Evolutionary conservation across 2,329 filamentous ascomycete genomes (phyloP), one percentile per base, ranked within the genome.

Genomic region (Diaporthe helianthi): DNA sequence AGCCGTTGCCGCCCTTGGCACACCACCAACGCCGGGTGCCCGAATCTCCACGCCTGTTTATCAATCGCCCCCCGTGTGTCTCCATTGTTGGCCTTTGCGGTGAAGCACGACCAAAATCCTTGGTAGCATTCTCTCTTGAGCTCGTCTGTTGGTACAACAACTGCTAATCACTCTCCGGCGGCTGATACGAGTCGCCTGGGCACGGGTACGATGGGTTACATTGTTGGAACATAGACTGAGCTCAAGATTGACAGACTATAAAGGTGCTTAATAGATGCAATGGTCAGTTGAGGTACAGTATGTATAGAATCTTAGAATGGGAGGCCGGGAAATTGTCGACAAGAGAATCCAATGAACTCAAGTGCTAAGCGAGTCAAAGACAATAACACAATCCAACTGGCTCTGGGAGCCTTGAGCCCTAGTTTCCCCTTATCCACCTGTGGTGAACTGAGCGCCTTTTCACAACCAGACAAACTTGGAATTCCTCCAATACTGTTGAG

Each of bases 131-230:
- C 19, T 22, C 1, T 1, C 19, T 22, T 5, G 26, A n/a, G 3
- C 41, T 61, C 19, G 33, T 46, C 12, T 15, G 3, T 24, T 53
- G 17, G 29, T 7, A 19, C 31, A 1, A 33, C 29, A 9, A 33
- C 7, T 36, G 41, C 26, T 44, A 26, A 36, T 47, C 6, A 13
- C 13, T 26, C 24, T 31, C 8, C 41, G 31, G 41, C n/a, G 22
- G 17, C 13, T 22, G 15, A 22, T 61, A 61, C 17, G 13, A 3
- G 15, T n/a, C n/a, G n/a, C n/a, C n/a, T n/a, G n/a, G n/a, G n/a
- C n/a, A n/a, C n/a, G n/a, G n/a, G n/a, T n/a, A 61, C 33, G 26
- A 22, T 46, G 24, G 54, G 54, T 61, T 46, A 31, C 55, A 47
- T 47, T 46, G 55, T 44, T 31, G 38, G 41, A 47, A n/a, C 55